A percentile compares a stretch with the other conserved stretches of the same genome.
Conservation (phyloP, 202 grass and related monocot genomes). For the Schoenoplectus triqueter region DNA sequence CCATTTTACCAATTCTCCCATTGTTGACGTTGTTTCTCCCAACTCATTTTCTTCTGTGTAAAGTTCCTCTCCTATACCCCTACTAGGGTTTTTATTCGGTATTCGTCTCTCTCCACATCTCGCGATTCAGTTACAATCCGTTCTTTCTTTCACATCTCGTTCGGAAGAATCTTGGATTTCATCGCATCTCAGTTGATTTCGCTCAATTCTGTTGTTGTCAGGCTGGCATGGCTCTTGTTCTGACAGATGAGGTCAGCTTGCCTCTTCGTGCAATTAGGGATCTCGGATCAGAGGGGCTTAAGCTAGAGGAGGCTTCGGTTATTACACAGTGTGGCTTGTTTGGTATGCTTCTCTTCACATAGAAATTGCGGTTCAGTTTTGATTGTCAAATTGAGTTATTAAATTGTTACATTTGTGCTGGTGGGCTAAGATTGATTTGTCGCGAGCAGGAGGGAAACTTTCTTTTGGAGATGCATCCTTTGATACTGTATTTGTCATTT, state of each 20-base stretch:
- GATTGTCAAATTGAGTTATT: background rate
- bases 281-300: slow-evolving; percentile 55
- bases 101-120: no score
- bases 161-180: no score
- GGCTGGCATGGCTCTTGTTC: slow-evolving; percentile 50
- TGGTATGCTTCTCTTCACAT: slow-evolving; percentile 39
- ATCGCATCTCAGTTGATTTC: background rate
- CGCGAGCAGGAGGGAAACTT: slow-evolving; percentile 58
- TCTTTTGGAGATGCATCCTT: slow-evolving; percentile 57
- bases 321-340: slow-evolving; percentile 72
- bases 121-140: no score
- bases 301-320: slow-evolving; percentile 62
- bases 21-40: no score
- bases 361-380: background rate
- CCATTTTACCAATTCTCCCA: no score
- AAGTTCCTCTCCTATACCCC: no score
- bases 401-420: background rate
- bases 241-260: slow-evolving; percentile 75
- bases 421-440: background rate
- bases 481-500: slow-evolving; percentile 60
- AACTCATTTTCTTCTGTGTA: no score
- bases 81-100: no score
- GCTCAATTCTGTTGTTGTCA: background rate
- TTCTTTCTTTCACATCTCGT: background rate
- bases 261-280: slow-evolving; percentile 56